phyloP scores from a whole-genome alignment of 768 basidiomycete genomes.

The Boletus tomentosulus region DNA sequence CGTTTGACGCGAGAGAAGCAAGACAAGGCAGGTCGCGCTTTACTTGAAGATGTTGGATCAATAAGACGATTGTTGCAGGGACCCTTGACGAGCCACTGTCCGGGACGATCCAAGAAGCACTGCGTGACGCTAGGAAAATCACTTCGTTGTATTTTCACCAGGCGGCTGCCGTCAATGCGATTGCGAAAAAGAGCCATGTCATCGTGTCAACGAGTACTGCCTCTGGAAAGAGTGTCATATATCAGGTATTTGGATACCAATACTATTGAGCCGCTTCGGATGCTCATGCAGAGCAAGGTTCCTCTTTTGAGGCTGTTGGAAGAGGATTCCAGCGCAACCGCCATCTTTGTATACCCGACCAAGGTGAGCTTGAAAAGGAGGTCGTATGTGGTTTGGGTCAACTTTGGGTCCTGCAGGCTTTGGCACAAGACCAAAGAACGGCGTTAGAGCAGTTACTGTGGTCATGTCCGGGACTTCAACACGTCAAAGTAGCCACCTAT shows the following conservation, averaged over 20 bases:
- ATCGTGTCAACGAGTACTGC: slow-evolving; percentile 90
- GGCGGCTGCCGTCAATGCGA: slow-evolving; percentile 62
- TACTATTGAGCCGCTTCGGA: background rate
- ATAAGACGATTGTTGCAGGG: slow-evolving; percentile 30
- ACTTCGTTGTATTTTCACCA: slow-evolving; percentile 65
- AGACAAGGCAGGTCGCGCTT: slow-evolving; percentile 40
- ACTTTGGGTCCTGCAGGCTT: slow-evolving; percentile 46
- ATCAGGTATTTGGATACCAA: slow-evolving; percentile 54
- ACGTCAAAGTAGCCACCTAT: slow-evolving; percentile 69
- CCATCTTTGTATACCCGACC: slow-evolving; percentile 85
- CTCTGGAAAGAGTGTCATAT: slow-evolving; percentile 85
- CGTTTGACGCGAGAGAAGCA: slow-evolving; percentile 49
- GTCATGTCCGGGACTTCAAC: slow-evolving; percentile 57
- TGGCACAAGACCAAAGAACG: slow-evolving; percentile 82
- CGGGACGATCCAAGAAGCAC: slow-evolving; percentile 46
- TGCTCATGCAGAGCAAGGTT: slow-evolving; percentile 40
- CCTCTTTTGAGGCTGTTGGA: slow-evolving; percentile 68
- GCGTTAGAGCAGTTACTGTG: slow-evolving; percentile 65
- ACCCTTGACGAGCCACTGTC: slow-evolving; percentile 57
- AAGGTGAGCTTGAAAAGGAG: slow-evolving; percentile 46
- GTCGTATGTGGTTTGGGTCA: background rate
- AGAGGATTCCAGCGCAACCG: slow-evolving; percentile 55
- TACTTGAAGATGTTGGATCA: background rate
- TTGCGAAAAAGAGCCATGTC: slow-evolving; percentile 58
- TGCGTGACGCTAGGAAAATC: slow-evolving; percentile 58